A percentile compares a stretch with the other conserved stretches of the same genome.
Conservation (phyloP, 23 red algal genomes). For the Cyanidium caldarium region DNA sequence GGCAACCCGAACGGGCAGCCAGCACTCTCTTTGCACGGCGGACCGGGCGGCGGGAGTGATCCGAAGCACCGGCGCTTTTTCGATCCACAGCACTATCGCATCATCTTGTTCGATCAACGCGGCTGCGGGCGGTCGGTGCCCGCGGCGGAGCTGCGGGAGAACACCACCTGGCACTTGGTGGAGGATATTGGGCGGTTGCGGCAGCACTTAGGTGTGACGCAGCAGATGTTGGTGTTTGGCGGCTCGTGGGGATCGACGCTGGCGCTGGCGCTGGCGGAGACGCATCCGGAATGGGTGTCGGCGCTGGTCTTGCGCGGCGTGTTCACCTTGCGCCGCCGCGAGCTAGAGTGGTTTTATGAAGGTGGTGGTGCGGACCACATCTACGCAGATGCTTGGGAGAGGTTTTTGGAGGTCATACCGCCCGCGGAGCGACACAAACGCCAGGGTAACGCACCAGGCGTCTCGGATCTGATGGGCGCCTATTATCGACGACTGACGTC, state of each 20-base stretch:
- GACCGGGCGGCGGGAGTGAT: slow-evolving; percentile 41
- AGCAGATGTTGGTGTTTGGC: slow-evolving; percentile 39
- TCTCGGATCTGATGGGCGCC: slow-evolving; percentile 11
- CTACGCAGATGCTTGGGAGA: slow-evolving; percentile 29
- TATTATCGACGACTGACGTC: slow-evolving; percentile 27
- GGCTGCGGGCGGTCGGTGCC: slow-evolving; percentile 42
- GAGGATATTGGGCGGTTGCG: slow-evolving; percentile 37
- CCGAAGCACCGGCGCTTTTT: slow-evolving; percentile 40
- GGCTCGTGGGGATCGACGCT: slow-evolving; percentile 62
- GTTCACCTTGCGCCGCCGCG: slow-evolving; percentile 35
- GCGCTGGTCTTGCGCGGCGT: slow-evolving; percentile 49
- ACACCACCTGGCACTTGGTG: slow-evolving; percentile 53
- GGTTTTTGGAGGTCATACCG: slow-evolving; percentile 26
- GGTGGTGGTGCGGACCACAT: slow-evolving; percentile 35
- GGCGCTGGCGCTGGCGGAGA: slow-evolving; percentile 36
- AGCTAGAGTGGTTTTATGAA: slow-evolving; percentile 53
- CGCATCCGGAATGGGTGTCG: slow-evolving; percentile 32
- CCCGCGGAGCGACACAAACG: slow-evolving; percentile 10
- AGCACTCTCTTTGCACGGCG: slow-evolving; percentile 47
- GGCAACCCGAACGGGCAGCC: slow-evolving; percentile 50
- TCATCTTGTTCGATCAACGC: slow-evolving; percentile 60
- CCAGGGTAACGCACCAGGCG: too few species aligned
- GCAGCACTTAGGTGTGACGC: slow-evolving; percentile 9
- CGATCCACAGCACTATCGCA: slow-evolving; percentile 49
- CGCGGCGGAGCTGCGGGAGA: slow-evolving; percentile 29